Evolutionary conservation across 2,329 filamentous ascomycete species (phyloP).

Genomic region (Sphaerulina populicola): DNA sequence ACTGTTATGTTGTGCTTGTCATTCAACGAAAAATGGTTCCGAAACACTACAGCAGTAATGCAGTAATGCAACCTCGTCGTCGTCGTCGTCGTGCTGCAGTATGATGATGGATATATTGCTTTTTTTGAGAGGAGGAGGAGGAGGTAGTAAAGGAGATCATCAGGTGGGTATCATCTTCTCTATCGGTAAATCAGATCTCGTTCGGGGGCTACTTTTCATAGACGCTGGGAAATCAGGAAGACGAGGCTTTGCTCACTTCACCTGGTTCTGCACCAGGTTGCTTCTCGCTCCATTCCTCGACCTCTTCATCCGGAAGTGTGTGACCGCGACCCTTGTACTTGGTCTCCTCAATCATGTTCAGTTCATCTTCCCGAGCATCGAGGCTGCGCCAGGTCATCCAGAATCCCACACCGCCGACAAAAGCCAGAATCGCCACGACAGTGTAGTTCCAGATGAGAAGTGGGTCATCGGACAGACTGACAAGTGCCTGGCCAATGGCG

Average conservation of each 20-base stretch:
- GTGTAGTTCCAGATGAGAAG: slow-evolving; percentile 62
- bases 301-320: neutral
- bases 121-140: too few relatives aligned
- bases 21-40: too few relatives aligned
- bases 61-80: too few relatives aligned
- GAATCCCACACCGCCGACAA: slow-evolving; percentile 55
- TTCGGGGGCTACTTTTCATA: too few relatives aligned
- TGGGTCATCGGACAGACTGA: slow-evolving; percentile 54
- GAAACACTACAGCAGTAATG: too few relatives aligned
- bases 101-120: too few relatives aligned
- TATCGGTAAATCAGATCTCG: too few relatives aligned
- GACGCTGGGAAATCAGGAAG: too few relatives aligned
- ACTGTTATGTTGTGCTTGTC: too few relatives aligned
- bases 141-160: too few relatives aligned
- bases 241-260: neutral
- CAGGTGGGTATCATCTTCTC: too few relatives aligned
- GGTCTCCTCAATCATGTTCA: slow-evolving; percentile 51
- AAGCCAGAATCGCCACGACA: slow-evolving; percentile 53
- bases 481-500: slow-evolving; percentile 54
- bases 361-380: slow-evolving; percentile 58
- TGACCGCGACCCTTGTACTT: slow-evolving; percentile 23
- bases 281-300: neutral
- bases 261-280: neutral
- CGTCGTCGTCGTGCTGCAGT: too few relatives aligned
- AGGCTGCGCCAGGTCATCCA: slow-evolving; percentile 60